Percentiles rank a stretch among this genome's conserved stretches.
Evolutionary conservation across 495 filamentous ascomycete genomes (phyloP).

Genomic region (Elasticomyces elasticus): DNA sequence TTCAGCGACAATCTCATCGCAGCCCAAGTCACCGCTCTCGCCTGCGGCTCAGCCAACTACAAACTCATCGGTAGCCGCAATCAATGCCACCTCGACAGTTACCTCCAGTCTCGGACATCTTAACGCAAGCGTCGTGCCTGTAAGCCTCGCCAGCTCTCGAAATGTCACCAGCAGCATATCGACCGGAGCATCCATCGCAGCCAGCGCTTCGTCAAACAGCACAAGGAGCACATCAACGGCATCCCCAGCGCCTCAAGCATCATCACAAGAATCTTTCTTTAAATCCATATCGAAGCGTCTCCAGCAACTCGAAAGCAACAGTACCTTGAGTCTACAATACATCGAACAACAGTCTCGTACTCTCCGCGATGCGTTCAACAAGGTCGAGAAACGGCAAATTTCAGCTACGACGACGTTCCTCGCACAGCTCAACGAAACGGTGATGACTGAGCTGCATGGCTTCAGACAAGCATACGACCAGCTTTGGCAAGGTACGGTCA

Average conservation of each 20-base stretch:
- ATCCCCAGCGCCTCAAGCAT: conserved; percentile 40
- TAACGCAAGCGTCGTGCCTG: too few species aligned
- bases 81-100: too few species aligned
- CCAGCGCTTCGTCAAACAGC: background rate
- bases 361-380: conserved; percentile 79
- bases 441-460: conserved; percentile 70
- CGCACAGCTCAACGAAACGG: conserved; percentile 72
- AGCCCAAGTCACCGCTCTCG: too few species aligned
- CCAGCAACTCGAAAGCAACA: conserved; percentile 81
- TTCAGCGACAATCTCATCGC: too few species aligned
- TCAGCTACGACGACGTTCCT: conserved; percentile 74
- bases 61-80: too few species aligned
- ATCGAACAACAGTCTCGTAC: conserved; percentile 93
- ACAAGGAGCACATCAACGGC: background rate
- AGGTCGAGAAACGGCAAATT: conserved; percentile 82
- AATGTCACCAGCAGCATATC: background rate
- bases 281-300: conserved; percentile 91
- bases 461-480: conserved; percentile 86
- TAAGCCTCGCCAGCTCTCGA: background rate
- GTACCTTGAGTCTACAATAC: conserved; percentile 85
- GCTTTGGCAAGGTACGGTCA: conserved; percentile 87
- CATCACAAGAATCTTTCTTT: conserved; percentile 84
- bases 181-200: background rate
- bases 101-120: background rate
- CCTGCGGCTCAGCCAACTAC: too few species aligned